Evolutionary conservation across 2,329 filamentous ascomycete species (phyloP).

Genomic region (Curvularia spicifera): DNA sequence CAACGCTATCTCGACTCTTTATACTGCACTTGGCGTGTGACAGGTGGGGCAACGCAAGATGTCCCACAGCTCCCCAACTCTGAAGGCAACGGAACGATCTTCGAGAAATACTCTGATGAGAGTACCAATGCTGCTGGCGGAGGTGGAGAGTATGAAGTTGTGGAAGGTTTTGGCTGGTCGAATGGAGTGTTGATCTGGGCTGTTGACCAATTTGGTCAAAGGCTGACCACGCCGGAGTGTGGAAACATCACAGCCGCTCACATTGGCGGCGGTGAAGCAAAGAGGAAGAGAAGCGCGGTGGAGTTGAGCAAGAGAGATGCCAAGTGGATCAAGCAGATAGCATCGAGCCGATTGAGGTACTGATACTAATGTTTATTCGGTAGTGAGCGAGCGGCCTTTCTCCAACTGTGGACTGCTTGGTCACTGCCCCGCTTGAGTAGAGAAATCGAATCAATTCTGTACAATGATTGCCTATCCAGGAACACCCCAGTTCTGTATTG

Average conservation of each 20-base stretch:
- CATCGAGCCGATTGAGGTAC: constrained; percentile 10
- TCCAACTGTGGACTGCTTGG: not conserved
- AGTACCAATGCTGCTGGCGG: constrained; percentile 66
- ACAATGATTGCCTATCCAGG: not conserved
- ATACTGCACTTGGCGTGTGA: constrained; percentile 74
- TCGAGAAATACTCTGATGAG: constrained; percentile 71
- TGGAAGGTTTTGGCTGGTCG: constrained; percentile 74
- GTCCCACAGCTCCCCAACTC: constrained; percentile 36
- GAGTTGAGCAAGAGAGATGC: constrained; percentile 41
- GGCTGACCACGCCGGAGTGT: constrained; percentile 61
- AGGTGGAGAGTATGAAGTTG: constrained; percentile 72
- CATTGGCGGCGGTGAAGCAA: constrained; percentile 19
- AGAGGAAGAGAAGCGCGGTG: constrained; percentile 42
- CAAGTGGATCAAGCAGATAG: constrained; percentile 41
- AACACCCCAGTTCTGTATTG: not conserved
- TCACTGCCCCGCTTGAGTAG: not conserved
- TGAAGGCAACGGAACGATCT: constrained; percentile 67
- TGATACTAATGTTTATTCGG: not conserved
- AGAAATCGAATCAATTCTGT: not conserved
- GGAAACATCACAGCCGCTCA: constrained; percentile 42
- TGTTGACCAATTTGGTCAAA: constrained; percentile 65
- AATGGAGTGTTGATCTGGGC: constrained; percentile 73
- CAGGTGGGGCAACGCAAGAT: constrained; percentile 63
- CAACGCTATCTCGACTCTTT: constrained; percentile 72
- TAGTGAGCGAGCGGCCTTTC: not conserved